These are phyloP conservation scores for Fusarium graminum DNA, from an alignment of 2,329 filamentous ascomycete genomes.

Conservation along the genomic window DNA sequence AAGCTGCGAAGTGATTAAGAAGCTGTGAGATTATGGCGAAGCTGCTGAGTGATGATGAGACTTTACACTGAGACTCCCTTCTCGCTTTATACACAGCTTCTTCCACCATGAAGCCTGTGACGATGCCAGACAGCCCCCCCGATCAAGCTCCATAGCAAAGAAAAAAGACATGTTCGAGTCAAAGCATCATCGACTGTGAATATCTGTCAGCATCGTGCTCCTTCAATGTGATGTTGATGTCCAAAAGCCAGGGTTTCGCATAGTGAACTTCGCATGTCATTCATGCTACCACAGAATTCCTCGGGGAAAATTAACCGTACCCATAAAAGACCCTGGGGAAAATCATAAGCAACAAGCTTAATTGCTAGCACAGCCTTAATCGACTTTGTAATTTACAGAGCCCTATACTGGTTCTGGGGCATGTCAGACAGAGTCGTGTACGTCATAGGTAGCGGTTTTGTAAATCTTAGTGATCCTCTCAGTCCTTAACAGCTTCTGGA, in stretches of 20 bases:
- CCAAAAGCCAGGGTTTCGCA: conserved; percentile 6
- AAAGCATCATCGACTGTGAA: conserved; percentile 32
- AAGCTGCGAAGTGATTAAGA: background rate
- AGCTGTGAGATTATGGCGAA: conserved; percentile 2
- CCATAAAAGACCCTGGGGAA: conserved; percentile 29
- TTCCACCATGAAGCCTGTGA: conserved; percentile 6
- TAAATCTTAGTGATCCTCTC: conserved; percentile 1
- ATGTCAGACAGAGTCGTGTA: conserved; percentile 27
- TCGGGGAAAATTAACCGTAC: conserved; percentile 39
- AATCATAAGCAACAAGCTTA: conserved; percentile 29
- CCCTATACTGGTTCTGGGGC: background rate
- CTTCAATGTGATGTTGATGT: background rate
- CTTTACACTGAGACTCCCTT: background rate
- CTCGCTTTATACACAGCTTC: conserved; percentile 27
- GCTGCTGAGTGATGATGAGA: conserved; percentile 16
- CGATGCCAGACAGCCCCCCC: background rate
- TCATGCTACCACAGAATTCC: background rate
- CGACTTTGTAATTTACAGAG: conserved; percentile 12
- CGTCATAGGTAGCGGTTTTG: conserved; percentile 24
- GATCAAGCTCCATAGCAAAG: conserved; percentile 6
- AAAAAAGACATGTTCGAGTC: background rate
- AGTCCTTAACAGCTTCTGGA: conserved; percentile 21
- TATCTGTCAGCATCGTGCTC: conserved; percentile 2
- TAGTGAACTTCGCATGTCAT: background rate
- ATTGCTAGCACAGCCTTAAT: conserved; percentile 28